Conservation (phyloP, 768 basidiomycete species). For the Lentinula detonsa region DNA sequence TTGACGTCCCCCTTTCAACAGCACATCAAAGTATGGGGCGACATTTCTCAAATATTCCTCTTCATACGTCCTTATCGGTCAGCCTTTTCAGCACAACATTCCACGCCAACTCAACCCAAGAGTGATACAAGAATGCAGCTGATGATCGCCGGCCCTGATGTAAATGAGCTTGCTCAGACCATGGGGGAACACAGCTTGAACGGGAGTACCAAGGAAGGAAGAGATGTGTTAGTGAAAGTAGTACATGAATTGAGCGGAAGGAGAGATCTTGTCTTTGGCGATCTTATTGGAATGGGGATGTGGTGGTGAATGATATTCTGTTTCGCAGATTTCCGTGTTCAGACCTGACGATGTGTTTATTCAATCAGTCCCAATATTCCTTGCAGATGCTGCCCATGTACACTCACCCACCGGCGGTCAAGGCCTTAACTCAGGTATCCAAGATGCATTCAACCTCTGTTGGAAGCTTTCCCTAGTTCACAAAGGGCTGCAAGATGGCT, state of each 20-base stretch:
- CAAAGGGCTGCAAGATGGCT: slow-evolving; percentile 7
- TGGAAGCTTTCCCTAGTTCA: slow-evolving; percentile 9
- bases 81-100: neutral
- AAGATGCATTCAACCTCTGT: slow-evolving; percentile 15
- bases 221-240: neutral
- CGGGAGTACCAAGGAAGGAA: neutral
- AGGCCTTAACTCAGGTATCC: slow-evolving; percentile 18
- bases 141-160: neutral
- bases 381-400: slow-evolving; percentile 15
- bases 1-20: neutral
- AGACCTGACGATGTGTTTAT: neutral
- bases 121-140: neutral
- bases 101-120: neutral
- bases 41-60: neutral
- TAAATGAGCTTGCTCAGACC: neutral
- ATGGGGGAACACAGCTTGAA: neutral
- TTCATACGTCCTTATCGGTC: neutral
- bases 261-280: slow-evolving; percentile 5
- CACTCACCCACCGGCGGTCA: slow-evolving; percentile 15
- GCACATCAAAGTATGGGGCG: slow-evolving; percentile 1
- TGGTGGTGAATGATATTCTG: neutral
- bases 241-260: slow-evolving; percentile 2
- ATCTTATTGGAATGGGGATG: neutral
- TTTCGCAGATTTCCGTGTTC: neutral
- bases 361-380: slow-evolving; percentile 9